phyloP scores from a whole-genome alignment of 2,329 filamentous ascomycete genomes.

The Chrysoporthe austroafricana region DNA sequence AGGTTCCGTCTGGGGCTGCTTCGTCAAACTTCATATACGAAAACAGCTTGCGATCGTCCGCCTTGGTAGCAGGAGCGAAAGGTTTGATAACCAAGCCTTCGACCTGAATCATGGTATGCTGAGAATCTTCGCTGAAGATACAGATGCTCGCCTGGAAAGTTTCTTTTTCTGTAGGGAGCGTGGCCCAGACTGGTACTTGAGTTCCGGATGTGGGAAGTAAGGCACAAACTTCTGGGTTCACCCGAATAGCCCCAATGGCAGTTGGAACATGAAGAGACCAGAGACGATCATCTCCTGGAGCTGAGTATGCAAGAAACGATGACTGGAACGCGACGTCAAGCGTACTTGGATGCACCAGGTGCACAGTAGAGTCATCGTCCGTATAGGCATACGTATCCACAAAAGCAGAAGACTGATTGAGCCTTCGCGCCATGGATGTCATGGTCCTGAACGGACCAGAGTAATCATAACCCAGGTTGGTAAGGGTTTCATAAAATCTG shows the following conservation, averaged over 20 bases:
- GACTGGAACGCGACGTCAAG: slow-evolving; percentile 44
- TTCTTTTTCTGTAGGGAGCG: not conserved
- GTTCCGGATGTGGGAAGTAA: not conserved
- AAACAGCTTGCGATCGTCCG: slow-evolving; percentile 19
- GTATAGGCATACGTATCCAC: not conserved
- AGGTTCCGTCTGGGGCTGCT: slow-evolving; percentile 24
- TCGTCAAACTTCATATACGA: slow-evolving; percentile 27
- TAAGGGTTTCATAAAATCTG: slow-evolving; percentile 22
- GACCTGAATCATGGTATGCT: slow-evolving; percentile 29
- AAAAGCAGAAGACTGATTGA: slow-evolving; percentile 5
- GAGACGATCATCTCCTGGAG: slow-evolving; percentile 40
- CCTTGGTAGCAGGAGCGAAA: slow-evolving; percentile 22
- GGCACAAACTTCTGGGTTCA: not conserved
- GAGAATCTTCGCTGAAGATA: slow-evolving; percentile 12
- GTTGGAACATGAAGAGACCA: slow-evolving; percentile 32
- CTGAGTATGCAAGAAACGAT: slow-evolving; percentile 38
- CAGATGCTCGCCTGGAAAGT: slow-evolving; percentile 23
- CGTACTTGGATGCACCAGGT: slow-evolving; percentile 40
- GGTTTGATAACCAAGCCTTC: slow-evolving; percentile 30
- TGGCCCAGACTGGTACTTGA: not conserved
- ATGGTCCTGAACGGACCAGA: slow-evolving; percentile 1
- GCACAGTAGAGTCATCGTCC: not conserved
- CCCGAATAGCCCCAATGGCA: not conserved
- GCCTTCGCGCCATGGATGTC: not conserved
- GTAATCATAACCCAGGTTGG: slow-evolving; percentile 21